Evolutionary conservation across 352 stramenopile genomes (phyloP).

Genomic region (Pythium sp.): DNA sequence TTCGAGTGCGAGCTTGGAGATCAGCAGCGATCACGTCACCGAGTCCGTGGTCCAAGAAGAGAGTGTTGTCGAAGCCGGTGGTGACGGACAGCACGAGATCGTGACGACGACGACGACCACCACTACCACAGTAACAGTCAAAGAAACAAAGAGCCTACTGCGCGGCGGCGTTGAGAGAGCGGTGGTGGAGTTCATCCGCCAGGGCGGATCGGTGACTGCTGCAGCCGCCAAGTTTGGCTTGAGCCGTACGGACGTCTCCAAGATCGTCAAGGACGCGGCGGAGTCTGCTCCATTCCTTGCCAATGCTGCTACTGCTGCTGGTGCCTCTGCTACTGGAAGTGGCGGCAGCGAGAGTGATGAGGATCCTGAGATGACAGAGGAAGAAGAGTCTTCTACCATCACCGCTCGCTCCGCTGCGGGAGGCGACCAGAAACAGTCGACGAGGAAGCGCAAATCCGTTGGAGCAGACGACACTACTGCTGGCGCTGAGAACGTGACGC

Average conservation of each 20-base stretch:
- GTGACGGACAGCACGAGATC: background rate
- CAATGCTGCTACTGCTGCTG: background rate
- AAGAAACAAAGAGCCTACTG: background rate
- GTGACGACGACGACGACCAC: background rate
- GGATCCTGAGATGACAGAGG: constrained; percentile 5
- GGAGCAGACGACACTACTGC: background rate
- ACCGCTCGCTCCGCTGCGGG: background rate
- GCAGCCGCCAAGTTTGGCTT: constrained; percentile 28
- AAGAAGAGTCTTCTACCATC: background rate
- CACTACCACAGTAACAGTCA: constrained; percentile 2
- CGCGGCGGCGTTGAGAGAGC: constrained; percentile 1
- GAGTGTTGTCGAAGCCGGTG: background rate
- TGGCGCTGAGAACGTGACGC: background rate
- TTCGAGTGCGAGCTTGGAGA: background rate
- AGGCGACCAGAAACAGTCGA: background rate
- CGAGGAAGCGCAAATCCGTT: constrained; percentile 11
- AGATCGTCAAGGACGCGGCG: constrained; percentile 23
- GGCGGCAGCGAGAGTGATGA: constrained; percentile 2
- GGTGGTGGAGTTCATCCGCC: constrained; percentile 22
- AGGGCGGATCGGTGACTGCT: constrained; percentile 24
- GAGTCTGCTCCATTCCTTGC: background rate
- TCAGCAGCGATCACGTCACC: background rate
- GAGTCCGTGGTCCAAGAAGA: background rate
- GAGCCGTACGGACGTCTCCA: constrained; percentile 26
- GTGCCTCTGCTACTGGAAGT: background rate